A percentile compares a stretch with the other conserved stretches of the same genome.
These are phyloP conservation scores for Solanum sejunctum DNA, from an alignment of 257 asterid species.

Conservation along the genomic window DNA sequence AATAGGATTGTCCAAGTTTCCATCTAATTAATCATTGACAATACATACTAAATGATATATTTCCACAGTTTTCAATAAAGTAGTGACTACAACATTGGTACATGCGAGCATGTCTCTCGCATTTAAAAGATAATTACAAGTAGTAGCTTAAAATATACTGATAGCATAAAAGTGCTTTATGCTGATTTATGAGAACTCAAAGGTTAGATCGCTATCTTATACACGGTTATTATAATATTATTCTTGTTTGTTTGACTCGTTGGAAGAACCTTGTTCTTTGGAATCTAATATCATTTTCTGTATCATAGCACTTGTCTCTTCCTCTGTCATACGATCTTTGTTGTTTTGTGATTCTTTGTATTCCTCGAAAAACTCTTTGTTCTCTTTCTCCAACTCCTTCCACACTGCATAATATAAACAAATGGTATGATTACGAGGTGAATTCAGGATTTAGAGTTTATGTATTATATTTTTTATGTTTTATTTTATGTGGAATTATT, in stretches of 20 bases:
- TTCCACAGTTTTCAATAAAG: not conserved
- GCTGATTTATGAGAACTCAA: not conserved
- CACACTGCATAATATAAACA: constrained; percentile 17
- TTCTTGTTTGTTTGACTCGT: not conserved
- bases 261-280: not conserved
- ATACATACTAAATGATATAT: not conserved
- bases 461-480: no score
- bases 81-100: not conserved
- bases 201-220: not conserved
- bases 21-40: no score
- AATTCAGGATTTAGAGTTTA: not conserved
- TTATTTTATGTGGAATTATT: no score
- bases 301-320: constrained; percentile 21
- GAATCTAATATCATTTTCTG: constrained; percentile 13
- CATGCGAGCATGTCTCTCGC: not conserved
- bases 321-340: constrained; percentile 22
- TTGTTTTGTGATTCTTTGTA: constrained; percentile 20
- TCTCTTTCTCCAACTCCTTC: constrained; percentile 37
- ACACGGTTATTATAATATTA: not conserved
- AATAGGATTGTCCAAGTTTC: no score
- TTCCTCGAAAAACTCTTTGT: constrained; percentile 29
- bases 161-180: no score
- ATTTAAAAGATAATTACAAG: not conserved
- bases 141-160: not conserved
- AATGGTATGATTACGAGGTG: not conserved